These are phyloP conservation scores for Ustilago vetiveriae DNA, from an alignment of 1,284 basidiomycete species.

Conservation along the genomic window DNA sequence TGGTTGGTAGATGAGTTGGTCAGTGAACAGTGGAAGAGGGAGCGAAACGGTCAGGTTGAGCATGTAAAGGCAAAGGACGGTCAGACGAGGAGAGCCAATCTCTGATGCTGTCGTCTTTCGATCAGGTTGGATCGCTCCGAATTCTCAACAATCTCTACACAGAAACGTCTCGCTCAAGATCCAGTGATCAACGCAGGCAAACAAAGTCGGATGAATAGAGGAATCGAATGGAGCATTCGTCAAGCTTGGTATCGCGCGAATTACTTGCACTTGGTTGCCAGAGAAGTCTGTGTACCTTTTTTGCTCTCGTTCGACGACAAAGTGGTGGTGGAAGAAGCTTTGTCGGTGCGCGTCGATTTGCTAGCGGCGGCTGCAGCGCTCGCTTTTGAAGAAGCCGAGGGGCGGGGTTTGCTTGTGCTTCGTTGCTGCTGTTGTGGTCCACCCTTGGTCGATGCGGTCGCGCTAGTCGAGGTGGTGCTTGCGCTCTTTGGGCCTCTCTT, in stretches of 20 bases:
- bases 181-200: no score
- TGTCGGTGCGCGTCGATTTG: constrained; percentile 13
- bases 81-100: neutral
- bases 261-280: no score
- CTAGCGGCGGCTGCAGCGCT: neutral
- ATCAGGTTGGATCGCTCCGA: no score
- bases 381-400: neutral
- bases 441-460: neutral
- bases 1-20: constrained; percentile 16
- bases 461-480: neutral
- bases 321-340: neutral
- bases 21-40: constrained; percentile 1
- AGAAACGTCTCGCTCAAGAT: no score
- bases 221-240: no score
- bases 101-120: neutral
- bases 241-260: no score
- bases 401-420: neutral
- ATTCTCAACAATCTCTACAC: no score
- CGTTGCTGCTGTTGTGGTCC: constrained; percentile 3
- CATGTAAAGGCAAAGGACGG: no score
- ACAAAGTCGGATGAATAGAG: no score
- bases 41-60: neutral
- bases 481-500: neutral
- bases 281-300: neutral
- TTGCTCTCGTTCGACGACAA: neutral